Evolutionary conservation across 75 land plant genomes (phyloP).

Genomic region (Pinus tabuliformis): DNA sequence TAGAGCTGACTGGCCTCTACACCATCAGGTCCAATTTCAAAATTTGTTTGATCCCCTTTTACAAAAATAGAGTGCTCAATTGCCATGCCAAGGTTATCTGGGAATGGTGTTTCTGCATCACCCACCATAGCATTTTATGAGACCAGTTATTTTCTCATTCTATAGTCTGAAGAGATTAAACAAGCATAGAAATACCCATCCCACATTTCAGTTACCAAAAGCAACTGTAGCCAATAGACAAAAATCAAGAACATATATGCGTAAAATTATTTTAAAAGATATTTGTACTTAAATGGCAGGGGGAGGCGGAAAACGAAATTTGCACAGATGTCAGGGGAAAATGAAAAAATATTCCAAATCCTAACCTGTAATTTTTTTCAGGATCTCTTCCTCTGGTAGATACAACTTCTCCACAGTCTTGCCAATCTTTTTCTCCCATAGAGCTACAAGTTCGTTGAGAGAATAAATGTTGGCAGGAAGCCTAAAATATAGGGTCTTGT

Average conservation of each 20-base stretch:
- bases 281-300: no score
- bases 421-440: slow-evolving; percentile 53
- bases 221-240: no score
- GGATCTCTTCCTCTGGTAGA: slow-evolving; percentile 20
- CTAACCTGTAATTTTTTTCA: background rate
- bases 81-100: slow-evolving; percentile 16
- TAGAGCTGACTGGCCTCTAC: slow-evolving; percentile 32
- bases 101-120: slow-evolving; percentile 22
- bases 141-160: no score
- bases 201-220: no score
- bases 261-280: no score
- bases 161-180: no score
- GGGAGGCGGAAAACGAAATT: no score
- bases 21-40: slow-evolving; percentile 14
- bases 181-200: no score
- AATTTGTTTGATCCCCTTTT: slow-evolving; percentile 19
- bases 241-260: no score
- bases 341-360: no score
- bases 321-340: no score
- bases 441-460: slow-evolving; percentile 16
- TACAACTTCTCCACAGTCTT: slow-evolving; percentile 18
- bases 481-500: slow-evolving; percentile 28
- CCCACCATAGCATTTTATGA: background rate
- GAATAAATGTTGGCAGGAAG: slow-evolving; percentile 32
- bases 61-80: slow-evolving; percentile 19